Base-by-base conservation (phyloP, 164 flowering plant genomes). In the Echeveria elegans region DNA sequence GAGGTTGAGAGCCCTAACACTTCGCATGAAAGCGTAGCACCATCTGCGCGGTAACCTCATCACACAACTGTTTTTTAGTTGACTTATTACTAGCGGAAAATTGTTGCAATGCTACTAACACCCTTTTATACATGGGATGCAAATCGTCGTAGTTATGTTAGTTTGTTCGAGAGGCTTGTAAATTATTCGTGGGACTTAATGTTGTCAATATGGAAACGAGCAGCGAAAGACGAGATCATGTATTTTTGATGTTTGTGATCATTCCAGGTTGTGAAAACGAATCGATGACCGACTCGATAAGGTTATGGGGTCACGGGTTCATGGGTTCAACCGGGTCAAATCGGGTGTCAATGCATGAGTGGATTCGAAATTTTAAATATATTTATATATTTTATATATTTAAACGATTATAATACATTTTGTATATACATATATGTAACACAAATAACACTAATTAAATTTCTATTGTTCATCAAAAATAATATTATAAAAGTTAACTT, bases 1-100 rank as follows among this genome's bases (percentile, higher is more conserved):
- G 96, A 90, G 23, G 73, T 84, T 29, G 87, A 83, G 67, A 82
- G 83, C 75, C 84, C 89, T 19, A 90, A 86, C 71, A 19, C 79
- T 21, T 84, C 93, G 32, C 80, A 76, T 56, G 80, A 75, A 59
- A 75, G 75, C 76, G 43, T 82, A 6, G 59, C 65, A 56, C 93
- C 98, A 50, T 76, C 92, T 30, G 90, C 95, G 58, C 83, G 96
- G 76, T 92, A 75, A 75, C 36, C 19, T 28, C 60, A 31, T 9
- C 69, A 6, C 61, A 26, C 21, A 31, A 66, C 16, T 7, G 31
- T 45, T 47, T 66, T 50, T 53, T 24, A 1, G n/a, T n/a, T n/a
- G 21, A 50, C 56, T 50, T 21, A 50, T 21, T 21, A 10, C 8
- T 50, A 50, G n/a, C 19, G 4, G 56, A 26, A n/a, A 19, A 50